Evolutionary conservation across 116 monocot species (phyloP), one percentile per base, ranked within the genome.

Genomic region (Trichopus zeylanicus): DNA sequence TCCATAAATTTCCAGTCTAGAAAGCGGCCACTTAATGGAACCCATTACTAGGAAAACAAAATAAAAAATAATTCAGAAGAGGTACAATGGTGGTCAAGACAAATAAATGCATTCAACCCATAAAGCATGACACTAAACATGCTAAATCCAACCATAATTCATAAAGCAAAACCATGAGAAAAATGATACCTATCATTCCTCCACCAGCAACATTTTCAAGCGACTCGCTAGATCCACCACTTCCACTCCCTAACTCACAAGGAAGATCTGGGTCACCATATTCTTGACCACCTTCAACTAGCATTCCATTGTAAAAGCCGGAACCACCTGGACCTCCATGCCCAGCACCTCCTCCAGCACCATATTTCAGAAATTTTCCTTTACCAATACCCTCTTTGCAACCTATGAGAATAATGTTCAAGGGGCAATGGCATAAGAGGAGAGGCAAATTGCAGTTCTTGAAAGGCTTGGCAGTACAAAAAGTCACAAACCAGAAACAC

Each of bases 211-310:
- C 74, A 60, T 71, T 77, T 67, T 70, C 75, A 54, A 51, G 32
- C 39, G 72, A 75, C 30, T 71, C 81, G 59, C 66, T 75, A 13
- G 79, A 52, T 12, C 75, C 78, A 59, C 75, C 81, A 67, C 83
- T 83, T 38, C 94, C 94, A 81, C 90, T 95, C 46, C 94, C 94
- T 52, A 95, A 66, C 49, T 89, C 89, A 73, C 94, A 95, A 63
- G 94, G 94, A 61, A 95, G 78, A 74, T 89, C 74, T 55, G 83
- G 77, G 72, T 89, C 69, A 32, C 94, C 94, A 74, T 95, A 95
- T 56, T 51, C 38, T 67, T 30, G 59, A 55, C 94, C 94, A 48
- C 94, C 94, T 68, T 89, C 86, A 64, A 74, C 56, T 48, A 60
- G 30, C 26, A 76, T 74, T 29, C 81, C 83, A 77, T 95, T 84